Conservation (phyloP, 192 early-diverging fungal genomes). For the Backusella tarrabulga region DNA sequence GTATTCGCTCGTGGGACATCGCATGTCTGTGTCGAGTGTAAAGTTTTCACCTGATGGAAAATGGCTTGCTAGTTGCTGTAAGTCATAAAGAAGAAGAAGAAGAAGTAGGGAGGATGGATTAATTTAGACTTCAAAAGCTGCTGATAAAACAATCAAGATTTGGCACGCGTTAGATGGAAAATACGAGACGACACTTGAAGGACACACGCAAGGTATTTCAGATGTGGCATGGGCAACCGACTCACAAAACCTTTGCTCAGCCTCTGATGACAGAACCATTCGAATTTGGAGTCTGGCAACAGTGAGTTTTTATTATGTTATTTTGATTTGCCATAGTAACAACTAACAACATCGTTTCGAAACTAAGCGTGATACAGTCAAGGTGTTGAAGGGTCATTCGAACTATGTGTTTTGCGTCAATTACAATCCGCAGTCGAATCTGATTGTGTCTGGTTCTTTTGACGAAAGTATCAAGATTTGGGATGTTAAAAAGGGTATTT, state of each 20-base stretch:
- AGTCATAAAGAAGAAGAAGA: conserved; percentile 21
- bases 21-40: conserved; percentile 90
- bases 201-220: conserved; percentile 91
- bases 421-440: conserved; percentile 90
- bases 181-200: conserved; percentile 82
- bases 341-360: not conserved
- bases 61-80: conserved; percentile 91
- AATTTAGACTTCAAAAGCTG: conserved; percentile 53
- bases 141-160: conserved; percentile 93
- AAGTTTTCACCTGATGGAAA: conserved; percentile 98
- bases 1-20: conserved; percentile 91
- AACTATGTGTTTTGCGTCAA: conserved; percentile 98
- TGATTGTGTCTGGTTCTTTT: conserved; percentile 97
- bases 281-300: conserved; percentile 87
- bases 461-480: conserved; percentile 97
- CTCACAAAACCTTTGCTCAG: conserved; percentile 84
- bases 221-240: conserved; percentile 97
- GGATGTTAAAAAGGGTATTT: conserved; percentile 84
- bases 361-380: conserved; percentile 62
- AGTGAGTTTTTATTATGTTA: conserved; percentile 46
- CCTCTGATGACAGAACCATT: conserved; percentile 93
- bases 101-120: not conserved
- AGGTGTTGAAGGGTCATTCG: conserved; percentile 86
- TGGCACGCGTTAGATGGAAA: conserved; percentile 89
- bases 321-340: not conserved